Percentiles rank a stretch among this genome's conserved stretches.
phyloP scores from a whole-genome alignment of 257 asterid genomes.

The Primulina eburnea region DNA sequence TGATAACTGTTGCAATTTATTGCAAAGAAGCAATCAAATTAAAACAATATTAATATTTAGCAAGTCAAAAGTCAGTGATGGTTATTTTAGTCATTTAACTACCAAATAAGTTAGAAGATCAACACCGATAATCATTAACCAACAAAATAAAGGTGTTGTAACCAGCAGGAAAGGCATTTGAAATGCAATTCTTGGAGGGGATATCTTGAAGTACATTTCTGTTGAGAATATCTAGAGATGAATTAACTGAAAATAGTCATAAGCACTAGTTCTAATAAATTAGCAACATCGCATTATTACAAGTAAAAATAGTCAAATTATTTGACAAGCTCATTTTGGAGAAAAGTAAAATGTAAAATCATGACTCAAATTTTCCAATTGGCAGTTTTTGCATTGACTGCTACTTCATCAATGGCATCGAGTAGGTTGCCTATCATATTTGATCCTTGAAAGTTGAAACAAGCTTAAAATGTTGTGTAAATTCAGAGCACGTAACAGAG shows the following conservation, averaged over 20 bases:
- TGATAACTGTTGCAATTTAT: background rate
- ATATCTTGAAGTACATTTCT: constrained; percentile 1
- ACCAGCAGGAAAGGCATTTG: background rate
- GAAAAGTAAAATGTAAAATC: background rate
- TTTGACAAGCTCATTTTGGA: background rate
- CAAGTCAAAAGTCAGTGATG: background rate
- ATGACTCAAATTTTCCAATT: background rate
- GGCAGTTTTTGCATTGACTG: background rate
- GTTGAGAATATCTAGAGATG: constrained; percentile 13
- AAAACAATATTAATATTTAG: background rate
- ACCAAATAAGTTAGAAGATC: background rate
- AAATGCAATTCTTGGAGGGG: constrained; percentile 11
- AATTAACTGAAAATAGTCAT: background rate
- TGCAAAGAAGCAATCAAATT: background rate
- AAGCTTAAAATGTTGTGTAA: constrained; percentile 1
- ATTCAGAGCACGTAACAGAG: constrained; percentile 18
- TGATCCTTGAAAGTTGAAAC: constrained; percentile 5
- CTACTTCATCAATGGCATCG: background rate
- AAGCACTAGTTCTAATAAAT: constrained; percentile 8
- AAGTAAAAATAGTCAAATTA: background rate
- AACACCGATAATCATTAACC: background rate
- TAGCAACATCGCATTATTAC: background rate
- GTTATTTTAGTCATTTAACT: background rate
- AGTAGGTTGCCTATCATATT: background rate
- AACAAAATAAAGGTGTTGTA: background rate